Evolutionary conservation across 2,329 filamentous ascomycete genomes (phyloP).

Genomic region (Phaeosphaeria sp.): DNA sequence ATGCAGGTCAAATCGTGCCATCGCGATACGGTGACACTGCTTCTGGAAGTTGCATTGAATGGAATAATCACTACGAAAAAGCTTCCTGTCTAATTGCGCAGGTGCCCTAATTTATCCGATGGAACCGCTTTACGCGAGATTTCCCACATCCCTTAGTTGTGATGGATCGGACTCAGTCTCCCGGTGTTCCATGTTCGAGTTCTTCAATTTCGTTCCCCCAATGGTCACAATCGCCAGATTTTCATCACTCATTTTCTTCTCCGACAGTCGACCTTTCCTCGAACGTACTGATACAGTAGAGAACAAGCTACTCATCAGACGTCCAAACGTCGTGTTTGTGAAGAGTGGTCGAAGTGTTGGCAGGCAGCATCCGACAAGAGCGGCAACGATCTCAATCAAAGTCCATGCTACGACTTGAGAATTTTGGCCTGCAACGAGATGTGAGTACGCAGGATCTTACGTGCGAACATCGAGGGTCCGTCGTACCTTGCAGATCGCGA

Average conservation of each 20-base stretch:
- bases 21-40: no score
- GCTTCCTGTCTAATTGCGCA: background rate
- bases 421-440: conserved; percentile 1
- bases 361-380: conserved; percentile 6
- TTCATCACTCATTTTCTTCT: background rate
- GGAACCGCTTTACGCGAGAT: background rate
- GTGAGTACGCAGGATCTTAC: background rate
- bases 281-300: background rate
- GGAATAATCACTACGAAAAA: background rate
- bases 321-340: conserved; percentile 1
- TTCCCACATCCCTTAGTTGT: background rate
- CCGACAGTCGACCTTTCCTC: background rate
- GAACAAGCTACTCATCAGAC: conserved; percentile 1
- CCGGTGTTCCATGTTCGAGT: background rate
- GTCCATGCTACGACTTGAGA: conserved; percentile 10
- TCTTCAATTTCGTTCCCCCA: background rate
- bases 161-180: background rate
- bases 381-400: conserved; percentile 6
- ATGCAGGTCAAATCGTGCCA: background rate
- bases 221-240: background rate
- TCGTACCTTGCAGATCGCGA: conserved; percentile 1
- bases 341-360: conserved; percentile 12
- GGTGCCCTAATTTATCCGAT: background rate
- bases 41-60: no score
- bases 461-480: background rate